Evolutionary conservation across 2,329 filamentous ascomycete genomes (phyloP), one percentile per base, ranked within the genome.

Genomic region (Aspergillus ruber): DNA sequence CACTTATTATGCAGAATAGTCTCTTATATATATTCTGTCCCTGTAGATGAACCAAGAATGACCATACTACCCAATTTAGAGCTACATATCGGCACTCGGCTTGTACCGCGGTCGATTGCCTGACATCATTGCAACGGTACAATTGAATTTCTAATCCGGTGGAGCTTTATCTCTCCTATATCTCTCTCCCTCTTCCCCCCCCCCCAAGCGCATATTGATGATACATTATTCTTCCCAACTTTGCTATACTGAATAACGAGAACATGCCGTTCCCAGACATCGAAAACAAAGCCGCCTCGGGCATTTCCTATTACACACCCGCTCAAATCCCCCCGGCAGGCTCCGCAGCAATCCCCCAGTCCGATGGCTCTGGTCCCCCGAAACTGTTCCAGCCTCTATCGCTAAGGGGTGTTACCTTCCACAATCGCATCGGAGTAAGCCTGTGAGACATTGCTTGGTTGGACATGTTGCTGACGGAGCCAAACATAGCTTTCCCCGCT

Each of bases 351-450:
- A 60, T 67, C 50, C 69, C 71, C n/a, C 70, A 73, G 47, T 63
- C 68, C 6, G 63, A 66, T 55, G 70, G 68, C 36, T 61, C 64
- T 27, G 49, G 60, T 27, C 59, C 64, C 13, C 79, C 80, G 2
- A 82, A 81, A 60, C 70, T 83, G 21, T 83, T 82, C 67, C 69
- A 74, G 51, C 79, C 80, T 10, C 61, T 83, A 44, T 79, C 77
- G 57, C 60, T 83, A 39, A 71, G 80, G n/a, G 78, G 79, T 4
- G 54, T 81, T 27, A 80, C 76, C 0, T 72, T 86, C 17, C 82
- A 82, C 53, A 86, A 59, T 44, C 56, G 56, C 33, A 46, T 58
- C 20, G 56, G 55, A 12, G 53, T 57, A 47, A 13, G 47, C 17
- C 3, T 8, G n/a, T 36, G n/a, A 18, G 17, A 20, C 17, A 15